phyloP scores from a whole-genome alignment of 2,329 filamentous ascomycete genomes.

The Colletotrichum sp. region DNA sequence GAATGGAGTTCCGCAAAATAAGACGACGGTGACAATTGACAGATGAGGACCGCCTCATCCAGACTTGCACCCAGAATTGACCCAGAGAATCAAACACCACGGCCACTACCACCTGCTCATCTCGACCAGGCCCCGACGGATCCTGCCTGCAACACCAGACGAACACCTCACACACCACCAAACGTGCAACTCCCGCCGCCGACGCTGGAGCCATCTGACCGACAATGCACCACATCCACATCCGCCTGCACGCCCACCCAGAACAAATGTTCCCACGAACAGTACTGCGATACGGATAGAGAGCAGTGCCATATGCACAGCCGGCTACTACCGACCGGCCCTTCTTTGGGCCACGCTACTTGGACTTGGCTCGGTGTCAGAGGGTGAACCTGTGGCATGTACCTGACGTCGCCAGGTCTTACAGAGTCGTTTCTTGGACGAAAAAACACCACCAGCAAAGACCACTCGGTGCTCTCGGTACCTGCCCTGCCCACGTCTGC shows the following conservation, averaged over 20 bases:
- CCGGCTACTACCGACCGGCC: constrained; percentile 12
- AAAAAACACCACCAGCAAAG: background rate
- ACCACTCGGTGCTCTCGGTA: background rate
- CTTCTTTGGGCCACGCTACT: constrained; percentile 4
- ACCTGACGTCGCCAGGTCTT: constrained; percentile 1
- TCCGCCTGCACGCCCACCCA: background rate
- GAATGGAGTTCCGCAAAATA: constrained; percentile 14
- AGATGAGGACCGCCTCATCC: background rate
- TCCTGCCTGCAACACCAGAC: background rate
- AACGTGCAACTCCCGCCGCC: background rate
- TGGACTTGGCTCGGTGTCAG: background rate
- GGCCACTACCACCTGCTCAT: background rate
- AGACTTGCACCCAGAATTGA: background rate
- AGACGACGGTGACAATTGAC: constrained; percentile 4
- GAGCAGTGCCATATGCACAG: background rate
- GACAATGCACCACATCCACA: background rate
- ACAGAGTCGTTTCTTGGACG: background rate
- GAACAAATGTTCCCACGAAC: background rate
- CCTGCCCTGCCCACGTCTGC: background rate
- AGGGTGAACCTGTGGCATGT: background rate
- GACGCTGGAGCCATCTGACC: constrained; percentile 1
- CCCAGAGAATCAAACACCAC: background rate
- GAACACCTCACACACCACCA: background rate
- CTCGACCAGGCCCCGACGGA: background rate
- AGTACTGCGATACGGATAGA: background rate